These are phyloP conservation scores for Trametes meyenii DNA, from an alignment of 768 basidiomycete species.

Conservation along the genomic window DNA sequence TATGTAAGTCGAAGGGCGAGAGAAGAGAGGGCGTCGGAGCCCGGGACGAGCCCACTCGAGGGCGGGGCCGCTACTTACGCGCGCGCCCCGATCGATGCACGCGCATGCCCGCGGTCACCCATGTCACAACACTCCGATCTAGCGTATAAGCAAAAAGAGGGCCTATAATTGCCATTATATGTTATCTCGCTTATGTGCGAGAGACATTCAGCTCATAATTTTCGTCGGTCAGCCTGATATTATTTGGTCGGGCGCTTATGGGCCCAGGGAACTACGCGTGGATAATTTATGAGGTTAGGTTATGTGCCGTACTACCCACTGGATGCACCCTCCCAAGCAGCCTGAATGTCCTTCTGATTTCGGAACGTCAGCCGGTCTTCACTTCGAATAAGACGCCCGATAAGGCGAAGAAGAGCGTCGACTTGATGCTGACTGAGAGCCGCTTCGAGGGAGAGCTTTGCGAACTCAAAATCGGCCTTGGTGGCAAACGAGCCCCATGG, in stretches of 20 bases:
- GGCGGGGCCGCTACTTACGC: too few species aligned
- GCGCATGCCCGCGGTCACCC: not conserved
- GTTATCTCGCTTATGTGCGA: too few species aligned
- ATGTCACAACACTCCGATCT: too few species aligned
- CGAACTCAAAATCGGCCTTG: constrained; percentile 23
- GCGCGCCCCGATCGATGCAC: constrained; percentile 11
- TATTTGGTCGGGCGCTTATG: too few species aligned
- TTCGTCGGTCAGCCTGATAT: too few species aligned
- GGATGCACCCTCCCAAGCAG: constrained; percentile 5
- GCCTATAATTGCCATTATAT: too few species aligned
- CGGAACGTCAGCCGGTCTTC: constrained; percentile 6
- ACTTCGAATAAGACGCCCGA: not conserved
- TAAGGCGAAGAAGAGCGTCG: constrained; percentile 10
- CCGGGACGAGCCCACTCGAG: not conserved
- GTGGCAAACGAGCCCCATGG: not conserved
- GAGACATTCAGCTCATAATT: too few species aligned
- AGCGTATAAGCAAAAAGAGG: too few species aligned
- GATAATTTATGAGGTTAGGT: constrained; percentile 3
- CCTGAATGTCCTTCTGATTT: constrained; percentile 6
- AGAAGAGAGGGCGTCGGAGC: not conserved
- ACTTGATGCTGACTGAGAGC: constrained; percentile 3
- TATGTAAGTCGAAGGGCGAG: not conserved
- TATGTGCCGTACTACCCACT: too few species aligned
- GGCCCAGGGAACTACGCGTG: too few species aligned
- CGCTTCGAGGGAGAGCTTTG: constrained; percentile 1